Conservation (phyloP, 2,329 filamentous ascomycete genomes). For the Penicillium verrucosum region DNA sequence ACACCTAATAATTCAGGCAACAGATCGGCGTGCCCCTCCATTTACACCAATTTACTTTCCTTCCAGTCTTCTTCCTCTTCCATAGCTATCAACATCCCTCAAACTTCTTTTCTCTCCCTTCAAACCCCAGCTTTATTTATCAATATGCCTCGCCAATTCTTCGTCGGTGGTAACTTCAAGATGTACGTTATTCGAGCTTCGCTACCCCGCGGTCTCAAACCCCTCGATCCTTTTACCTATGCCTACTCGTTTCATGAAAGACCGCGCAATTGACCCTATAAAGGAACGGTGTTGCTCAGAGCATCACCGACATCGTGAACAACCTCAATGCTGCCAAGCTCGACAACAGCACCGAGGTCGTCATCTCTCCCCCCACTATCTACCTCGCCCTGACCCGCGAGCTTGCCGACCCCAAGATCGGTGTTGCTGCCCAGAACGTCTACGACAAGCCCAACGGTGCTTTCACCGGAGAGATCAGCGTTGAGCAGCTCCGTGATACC, state of each 20-base stretch:
- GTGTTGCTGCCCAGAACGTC: slow-evolving; percentile 93
- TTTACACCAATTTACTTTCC: slow-evolving; percentile 15
- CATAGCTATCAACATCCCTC: slow-evolving; percentile 6
- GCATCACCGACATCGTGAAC: slow-evolving; percentile 85
- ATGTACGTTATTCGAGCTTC: slow-evolving; percentile 61
- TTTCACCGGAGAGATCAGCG: slow-evolving; percentile 95
- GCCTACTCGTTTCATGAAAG: slow-evolving; percentile 2
- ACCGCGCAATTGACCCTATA: slow-evolving; percentile 16
- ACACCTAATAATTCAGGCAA: slow-evolving; percentile 4
- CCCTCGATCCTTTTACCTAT: slow-evolving; percentile 25
- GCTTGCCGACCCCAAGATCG: slow-evolving; percentile 69
- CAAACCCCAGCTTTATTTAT: slow-evolving; percentile 22
- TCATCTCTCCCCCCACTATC: slow-evolving; percentile 84
- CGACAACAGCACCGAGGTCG: slow-evolving; percentile 68
- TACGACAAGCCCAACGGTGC: slow-evolving; percentile 96
- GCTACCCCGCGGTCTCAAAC: slow-evolving; percentile 25
- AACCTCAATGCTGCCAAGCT: slow-evolving; percentile 84
- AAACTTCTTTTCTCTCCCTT: slow-evolving; percentile 9
- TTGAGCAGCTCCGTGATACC: slow-evolving; percentile 83
- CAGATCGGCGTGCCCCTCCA: slow-evolving; percentile 16
- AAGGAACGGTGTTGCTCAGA: slow-evolving; percentile 90
- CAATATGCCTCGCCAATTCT: slow-evolving; percentile 93
- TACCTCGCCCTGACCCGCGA: slow-evolving; percentile 87
- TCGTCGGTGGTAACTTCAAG: slow-evolving; percentile 99
- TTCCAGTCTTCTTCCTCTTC: slow-evolving; percentile 8